Percentiles rank a stretch among this genome's conserved stretches.
phyloP scores from a whole-genome alignment of 2,329 filamentous ascomycete genomes.

The Penicillium crustosum region DNA sequence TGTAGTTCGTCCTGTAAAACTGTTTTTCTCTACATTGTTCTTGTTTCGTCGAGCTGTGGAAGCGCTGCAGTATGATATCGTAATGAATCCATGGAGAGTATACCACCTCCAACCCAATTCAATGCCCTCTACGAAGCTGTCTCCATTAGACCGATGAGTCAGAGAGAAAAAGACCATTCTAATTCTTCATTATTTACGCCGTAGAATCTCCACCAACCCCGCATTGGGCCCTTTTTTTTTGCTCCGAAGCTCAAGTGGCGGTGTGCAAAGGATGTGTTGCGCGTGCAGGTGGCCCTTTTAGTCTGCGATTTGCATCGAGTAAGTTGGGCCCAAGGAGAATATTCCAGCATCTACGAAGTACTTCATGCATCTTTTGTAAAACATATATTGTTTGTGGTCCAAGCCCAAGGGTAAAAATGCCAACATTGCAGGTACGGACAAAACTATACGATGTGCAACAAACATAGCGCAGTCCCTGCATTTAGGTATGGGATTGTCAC shows the following conservation, averaged over 20 bases:
- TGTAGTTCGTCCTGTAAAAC: neutral
- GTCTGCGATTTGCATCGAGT: neutral
- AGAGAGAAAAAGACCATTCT: neutral
- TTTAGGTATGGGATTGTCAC: neutral
- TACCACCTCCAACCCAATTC: neutral
- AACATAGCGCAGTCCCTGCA: neutral
- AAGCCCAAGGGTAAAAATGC: neutral
- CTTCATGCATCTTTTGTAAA: neutral
- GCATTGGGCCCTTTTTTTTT: slow-evolving; percentile 12
- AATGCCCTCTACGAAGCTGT: too few species aligned
- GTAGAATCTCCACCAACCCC: slow-evolving; percentile 13
- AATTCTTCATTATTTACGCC: neutral
- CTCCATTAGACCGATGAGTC: slow-evolving; percentile 6
- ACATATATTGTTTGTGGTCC: neutral
- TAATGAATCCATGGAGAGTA: neutral
- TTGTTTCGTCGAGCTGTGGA: neutral
- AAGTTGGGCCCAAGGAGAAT: neutral
- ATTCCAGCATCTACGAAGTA: neutral
- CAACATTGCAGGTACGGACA: neutral
- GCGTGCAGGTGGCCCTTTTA: slow-evolving; percentile 16
- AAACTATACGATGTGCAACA: neutral
- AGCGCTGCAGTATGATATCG: neutral
- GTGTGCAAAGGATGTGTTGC: slow-evolving; percentile 23
- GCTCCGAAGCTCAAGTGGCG: slow-evolving; percentile 22
- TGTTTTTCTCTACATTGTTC: neutral